Conservation (phyloP, 345 rosid species). For the Trapa bicornis region DNA sequence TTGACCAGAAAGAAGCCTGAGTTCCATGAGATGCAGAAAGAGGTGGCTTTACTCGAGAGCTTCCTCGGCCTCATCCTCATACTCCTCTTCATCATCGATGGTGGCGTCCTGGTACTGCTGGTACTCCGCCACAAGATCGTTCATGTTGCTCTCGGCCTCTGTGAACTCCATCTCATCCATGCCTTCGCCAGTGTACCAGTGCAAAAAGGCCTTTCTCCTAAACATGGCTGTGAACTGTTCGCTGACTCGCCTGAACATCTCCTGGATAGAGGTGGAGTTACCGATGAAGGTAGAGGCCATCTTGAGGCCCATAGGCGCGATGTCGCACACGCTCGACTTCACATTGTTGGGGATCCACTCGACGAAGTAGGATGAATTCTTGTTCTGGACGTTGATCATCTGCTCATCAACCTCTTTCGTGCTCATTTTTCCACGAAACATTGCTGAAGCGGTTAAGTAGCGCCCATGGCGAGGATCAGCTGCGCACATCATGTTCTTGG, state of each 20-base stretch:
- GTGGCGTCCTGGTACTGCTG: constrained; percentile 97
- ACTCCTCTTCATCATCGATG: constrained; percentile 80
- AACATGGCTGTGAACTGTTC: constrained; percentile 97
- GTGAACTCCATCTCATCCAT: constrained; percentile 99
- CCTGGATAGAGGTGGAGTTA: constrained; percentile 85
- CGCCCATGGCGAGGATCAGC: constrained; percentile 97
- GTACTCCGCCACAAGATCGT: constrained; percentile 85
- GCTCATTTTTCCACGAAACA: constrained; percentile 97
- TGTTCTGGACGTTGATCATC: constrained; percentile 88
- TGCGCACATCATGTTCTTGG: constrained; percentile 98
- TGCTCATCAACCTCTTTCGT: constrained; percentile 96
- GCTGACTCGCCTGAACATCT: constrained; percentile 96
- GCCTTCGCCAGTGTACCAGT: constrained; percentile 97
- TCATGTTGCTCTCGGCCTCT: constrained; percentile 97
- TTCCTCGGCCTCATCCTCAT: constrained; percentile 23
- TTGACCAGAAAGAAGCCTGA: not conserved
- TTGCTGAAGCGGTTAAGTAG: constrained; percentile 89
- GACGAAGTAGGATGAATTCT: constrained; percentile 92
- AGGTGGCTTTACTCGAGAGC: constrained; percentile 16
- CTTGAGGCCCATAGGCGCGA: constrained; percentile 42
- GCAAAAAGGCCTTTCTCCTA: constrained; percentile 89
- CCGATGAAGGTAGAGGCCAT: constrained; percentile 55
- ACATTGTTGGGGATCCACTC: constrained; percentile 87
- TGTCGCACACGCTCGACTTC: constrained; percentile 48
- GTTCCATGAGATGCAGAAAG: not conserved